Base-by-base conservation (phyloP, 208 protist species). In the Willaertia magna region DNA sequence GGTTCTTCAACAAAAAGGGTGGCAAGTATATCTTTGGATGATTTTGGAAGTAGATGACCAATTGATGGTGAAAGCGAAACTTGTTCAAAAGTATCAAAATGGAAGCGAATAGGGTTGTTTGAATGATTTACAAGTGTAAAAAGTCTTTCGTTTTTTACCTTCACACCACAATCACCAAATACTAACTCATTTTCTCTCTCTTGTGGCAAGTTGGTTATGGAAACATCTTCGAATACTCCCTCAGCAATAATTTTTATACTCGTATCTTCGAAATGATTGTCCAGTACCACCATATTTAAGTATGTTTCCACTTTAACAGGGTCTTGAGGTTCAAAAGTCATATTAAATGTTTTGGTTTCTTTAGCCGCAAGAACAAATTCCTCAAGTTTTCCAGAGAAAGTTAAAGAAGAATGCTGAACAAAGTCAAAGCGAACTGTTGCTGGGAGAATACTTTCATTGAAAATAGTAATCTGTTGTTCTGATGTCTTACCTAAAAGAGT, bases 261-360 rank as follows among this genome's bases (percentile, higher is more conserved):
- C 48, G 91, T 94, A 84, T 97, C 90, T 86, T 98, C 97, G 83
- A 96, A 99, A 20, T 92, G 91, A 91, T 99, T 99, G 81, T 97
- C 89, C 9, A 83, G 85, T 7, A 98, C 90, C 6, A 87, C 55
- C 30, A 98, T 88, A 85, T 90, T 79, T 76, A 98, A 7, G 22
- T 12, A 7, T 30, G 42, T 79, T 30, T 51, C 16, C 20, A 86
- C 75, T 34, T 74, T 52, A 20, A 86, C 89, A 4, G 55, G 47
- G n/a, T 22, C 42, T 22, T 30, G 78, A 34, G 92, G 88, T 52
- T 84, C 86, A 84, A 90, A 90, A 47, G 42, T 52, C 22, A 90
- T 85, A 26, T 4, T 18, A 44, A 79, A 89, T 91, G 90, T 81
- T 55, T 85, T 30, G 86, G 86, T 81, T 87, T 89, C 79, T 89